Evolutionary conservation across 2,329 filamentous ascomycete genomes (phyloP), one percentile per base, ranked within the genome.

Genomic region (Exserohilum turcica): DNA sequence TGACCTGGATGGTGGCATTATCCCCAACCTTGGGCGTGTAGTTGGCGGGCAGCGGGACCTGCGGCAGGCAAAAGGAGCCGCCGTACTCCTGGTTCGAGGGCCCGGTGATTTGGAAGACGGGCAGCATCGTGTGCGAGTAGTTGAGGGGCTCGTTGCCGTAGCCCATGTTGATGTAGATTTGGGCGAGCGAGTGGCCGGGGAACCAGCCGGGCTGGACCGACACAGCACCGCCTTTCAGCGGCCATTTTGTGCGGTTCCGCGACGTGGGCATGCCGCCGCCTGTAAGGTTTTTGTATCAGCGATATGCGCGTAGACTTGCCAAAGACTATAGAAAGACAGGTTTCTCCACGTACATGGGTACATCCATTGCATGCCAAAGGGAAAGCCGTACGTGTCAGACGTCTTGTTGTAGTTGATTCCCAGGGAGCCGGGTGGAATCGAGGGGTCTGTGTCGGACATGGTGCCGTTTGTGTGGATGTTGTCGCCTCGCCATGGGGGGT

Each of bases 161-260:
- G 61, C 94, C 94, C 49, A 97, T 82, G 79, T 97, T 97, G 77
- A 97, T 80, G 78, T 96, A 96, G 71, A 96, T 82, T 65, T 91
- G 84, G 15, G 92, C 93, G 5, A 85, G 87, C 31, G 84, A 75
- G 74, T 97, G 94, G 60, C 94, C 94, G 53, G 87, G 86, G 80
- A 97, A 97, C 94, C 94, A 97, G 68, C 93, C 94, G 0, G 94
- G 94, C 71, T 97, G 93, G 67, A 97, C 83, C 43, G 91, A 84
- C 56, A 99, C 70, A n/a, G 92, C 91, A 57, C 94, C 94, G 63
- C 94, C 94, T 27, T 78, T 84, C 43, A 91, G 82, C 13, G 94
- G 92, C 94, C 94, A 97, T 78, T 88, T 90, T 12, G 94, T 96
- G 58, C 93, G 86, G 78, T 99, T 97, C 38, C 77, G 82, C 0